Evolutionary conservation across 257 asterid genomes (phyloP), one percentile per base, ranked within the genome.

Genomic region (Paraleonurus japonicus): DNA sequence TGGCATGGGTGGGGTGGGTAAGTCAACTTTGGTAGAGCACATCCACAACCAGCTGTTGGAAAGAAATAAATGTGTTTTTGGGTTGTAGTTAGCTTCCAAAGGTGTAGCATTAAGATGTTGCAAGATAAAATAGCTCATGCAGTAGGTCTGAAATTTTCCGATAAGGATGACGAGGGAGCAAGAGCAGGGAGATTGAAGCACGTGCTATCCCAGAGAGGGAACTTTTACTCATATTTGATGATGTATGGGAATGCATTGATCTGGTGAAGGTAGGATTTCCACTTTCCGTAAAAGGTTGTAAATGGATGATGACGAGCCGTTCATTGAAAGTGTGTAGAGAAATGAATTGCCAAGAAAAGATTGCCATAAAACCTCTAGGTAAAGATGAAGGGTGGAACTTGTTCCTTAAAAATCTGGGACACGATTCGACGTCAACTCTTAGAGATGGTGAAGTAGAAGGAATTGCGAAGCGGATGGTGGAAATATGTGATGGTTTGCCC

Each of bases 1-100:
- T 17, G 70, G 76, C 0, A 72, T 72, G 70, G 76, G 76, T 50
- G 76, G 76, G 8, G 76, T 62, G 41, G 76, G 70, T 0, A 72
- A 72, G 50, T 47, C 77, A 0, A 54, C 48, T 10, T n/a, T 73
- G 41, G 72, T 41, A 23, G 33, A 10, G 9, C 66, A 53, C 48
- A 37, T 73, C 27, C 10, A 73, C 72, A 73, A 73, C 50, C 27
- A 23, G 3, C 71, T 73, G 4, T 5, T 62, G 22, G n/a, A 61
- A 24, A 20, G 23, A 1, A 9, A 3, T 19, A 12, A 35, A 10
- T 16, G 47, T 73, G 60, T 64, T 23, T 73, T 7, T 45, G 77
- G 77, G 37, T 73, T 35, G 57, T 70, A 4, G 71, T 73, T 1
- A 39, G 47, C 66, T 73, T 66, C 20, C 77, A 54, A 16, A 70